phyloP scores from a whole-genome alignment of 768 basidiomycete species.

The Candolleomyces aberdarensis region DNA sequence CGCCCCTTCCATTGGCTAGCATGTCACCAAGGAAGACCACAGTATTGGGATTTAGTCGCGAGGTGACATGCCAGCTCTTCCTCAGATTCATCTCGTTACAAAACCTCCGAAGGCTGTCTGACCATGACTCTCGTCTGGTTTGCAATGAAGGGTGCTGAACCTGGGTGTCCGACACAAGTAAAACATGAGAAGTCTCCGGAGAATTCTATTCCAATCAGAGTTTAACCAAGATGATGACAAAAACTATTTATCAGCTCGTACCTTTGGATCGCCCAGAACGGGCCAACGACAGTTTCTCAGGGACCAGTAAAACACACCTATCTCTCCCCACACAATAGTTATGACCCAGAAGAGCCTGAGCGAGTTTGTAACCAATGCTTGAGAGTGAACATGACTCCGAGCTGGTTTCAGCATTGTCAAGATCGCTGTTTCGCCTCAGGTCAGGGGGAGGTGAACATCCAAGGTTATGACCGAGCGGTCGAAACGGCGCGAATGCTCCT shows the following conservation, averaged over 20 bases:
- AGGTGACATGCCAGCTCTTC: constrained; percentile 67
- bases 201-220: constrained; percentile 9
- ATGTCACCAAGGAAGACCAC: constrained; percentile 81
- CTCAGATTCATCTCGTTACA: constrained; percentile 58
- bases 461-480: no score
- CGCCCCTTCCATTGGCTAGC: constrained; percentile 60
- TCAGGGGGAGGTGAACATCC: no score
- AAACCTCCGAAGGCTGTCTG: constrained; percentile 36
- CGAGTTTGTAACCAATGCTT: constrained; percentile 34
- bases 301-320: constrained; percentile 56
- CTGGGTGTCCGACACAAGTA: constrained; percentile 71
- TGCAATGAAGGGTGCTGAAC: constrained; percentile 41
- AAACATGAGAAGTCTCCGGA: constrained; percentile 44
- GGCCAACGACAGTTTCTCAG: constrained; percentile 64
- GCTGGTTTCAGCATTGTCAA: background rate
- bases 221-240: background rate
- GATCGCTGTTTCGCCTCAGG: no score
- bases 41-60: constrained; percentile 52
- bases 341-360: constrained; percentile 53
- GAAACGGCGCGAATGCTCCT: no score
- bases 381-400: constrained; percentile 21
- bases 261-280: constrained; percentile 25
- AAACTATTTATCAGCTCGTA: constrained; percentile 9
- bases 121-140: constrained; percentile 39
- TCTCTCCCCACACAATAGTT: constrained; percentile 63